Evolutionary conservation across 2,329 filamentous ascomycete genomes (phyloP).

Genomic region (Botrytis medusae): DNA sequence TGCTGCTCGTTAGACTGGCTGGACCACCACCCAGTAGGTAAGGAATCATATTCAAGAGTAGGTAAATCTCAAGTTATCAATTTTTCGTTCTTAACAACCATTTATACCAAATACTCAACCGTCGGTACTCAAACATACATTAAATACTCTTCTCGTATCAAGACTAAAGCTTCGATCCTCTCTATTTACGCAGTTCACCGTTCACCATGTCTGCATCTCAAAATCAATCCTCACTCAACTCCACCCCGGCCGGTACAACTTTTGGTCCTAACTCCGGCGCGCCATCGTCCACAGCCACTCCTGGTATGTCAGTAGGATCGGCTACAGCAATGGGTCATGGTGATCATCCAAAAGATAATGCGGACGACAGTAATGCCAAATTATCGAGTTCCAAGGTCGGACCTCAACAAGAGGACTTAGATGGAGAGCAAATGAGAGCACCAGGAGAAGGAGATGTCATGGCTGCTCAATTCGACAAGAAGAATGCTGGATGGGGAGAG

Average conservation of each 20-base stretch:
- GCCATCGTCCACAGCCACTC: slow-evolving; percentile 32
- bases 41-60: neutral
- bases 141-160: neutral
- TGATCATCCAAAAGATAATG: slow-evolving; percentile 36
- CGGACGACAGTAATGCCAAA: slow-evolving; percentile 35
- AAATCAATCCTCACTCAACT: slow-evolving; percentile 36
- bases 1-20: neutral
- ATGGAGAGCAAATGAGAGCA: slow-evolving; percentile 39
- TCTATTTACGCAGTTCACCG: slow-evolving; percentile 19
- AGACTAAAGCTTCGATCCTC: neutral
- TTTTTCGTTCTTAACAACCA: neutral
- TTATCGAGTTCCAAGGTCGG: slow-evolving; percentile 33
- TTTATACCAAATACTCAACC: neutral
- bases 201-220: slow-evolving; percentile 37
- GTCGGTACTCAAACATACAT: neutral
- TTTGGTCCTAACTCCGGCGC: slow-evolving; percentile 32
- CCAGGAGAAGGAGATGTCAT: slow-evolving; percentile 38
- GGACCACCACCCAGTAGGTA: neutral
- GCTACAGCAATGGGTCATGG: slow-evolving; percentile 38
- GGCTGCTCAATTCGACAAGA: slow-evolving; percentile 39
- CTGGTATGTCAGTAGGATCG: slow-evolving; percentile 34
- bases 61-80: neutral
- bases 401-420: slow-evolving; percentile 38
- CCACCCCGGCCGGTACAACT: slow-evolving; percentile 25
- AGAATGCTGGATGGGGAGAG: slow-evolving; percentile 39